Percentiles rank a stretch among this genome's conserved stretches.
These are phyloP conservation scores for Bondarzewia mesenterica DNA, from an alignment of 1,284 basidiomycete genomes.

Conservation along the genomic window DNA sequence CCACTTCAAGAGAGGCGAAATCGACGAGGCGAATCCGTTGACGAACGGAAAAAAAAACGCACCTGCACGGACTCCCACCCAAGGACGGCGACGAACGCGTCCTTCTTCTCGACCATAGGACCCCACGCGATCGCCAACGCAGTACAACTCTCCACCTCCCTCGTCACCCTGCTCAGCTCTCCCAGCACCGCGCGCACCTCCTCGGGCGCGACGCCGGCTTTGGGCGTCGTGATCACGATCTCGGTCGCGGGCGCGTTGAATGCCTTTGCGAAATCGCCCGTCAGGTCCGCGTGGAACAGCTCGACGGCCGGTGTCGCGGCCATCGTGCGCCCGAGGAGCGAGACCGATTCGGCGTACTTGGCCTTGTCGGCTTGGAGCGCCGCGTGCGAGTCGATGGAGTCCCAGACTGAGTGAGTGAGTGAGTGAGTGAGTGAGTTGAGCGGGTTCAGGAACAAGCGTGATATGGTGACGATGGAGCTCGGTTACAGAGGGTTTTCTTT, in stretches of 20 bases:
- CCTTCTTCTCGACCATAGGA: conserved; percentile 1
- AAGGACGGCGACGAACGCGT: not conserved
- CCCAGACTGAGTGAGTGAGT: not conserved
- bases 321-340: not conserved
- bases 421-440: too few relatives aligned
- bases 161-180: not conserved
- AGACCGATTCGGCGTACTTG: not conserved
- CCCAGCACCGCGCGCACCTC: not conserved
- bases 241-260: not conserved
- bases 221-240: conserved; percentile 1
- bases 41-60: not conserved
- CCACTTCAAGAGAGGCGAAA: too few relatives aligned
- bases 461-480: too few relatives aligned
- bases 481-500: not conserved
- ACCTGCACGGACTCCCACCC: conserved; percentile 2
- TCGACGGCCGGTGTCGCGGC: not conserved
- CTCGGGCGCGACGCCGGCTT: not conserved
- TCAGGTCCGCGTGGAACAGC: not conserved
- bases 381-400: not conserved
- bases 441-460: too few relatives aligned
- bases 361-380: not conserved
- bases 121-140: not conserved
- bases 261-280: not conserved
- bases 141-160: not conserved
- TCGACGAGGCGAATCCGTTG: too few relatives aligned